Conservation (phyloP, 2,329 filamentous ascomycete species). For the Neonectria ditissima region DNA sequence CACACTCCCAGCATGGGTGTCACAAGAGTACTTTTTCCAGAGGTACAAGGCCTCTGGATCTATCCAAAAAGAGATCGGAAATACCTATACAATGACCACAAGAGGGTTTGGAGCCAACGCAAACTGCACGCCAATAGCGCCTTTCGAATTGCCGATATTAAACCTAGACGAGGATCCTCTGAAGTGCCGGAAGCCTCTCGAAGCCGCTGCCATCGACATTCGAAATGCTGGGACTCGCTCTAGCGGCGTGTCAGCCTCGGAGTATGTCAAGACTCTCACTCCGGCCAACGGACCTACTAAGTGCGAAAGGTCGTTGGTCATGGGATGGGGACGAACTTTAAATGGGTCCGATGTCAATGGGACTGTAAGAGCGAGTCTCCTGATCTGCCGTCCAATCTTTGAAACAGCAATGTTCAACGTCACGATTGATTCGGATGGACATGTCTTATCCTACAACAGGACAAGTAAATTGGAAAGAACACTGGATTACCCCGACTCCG, state of each 20-base stretch:
- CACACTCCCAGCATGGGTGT: slow-evolving; percentile 62
- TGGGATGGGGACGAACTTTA: slow-evolving; percentile 41
- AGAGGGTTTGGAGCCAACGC: slow-evolving; percentile 45
- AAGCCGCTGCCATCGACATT: not conserved
- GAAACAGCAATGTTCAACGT: slow-evolving; percentile 52
- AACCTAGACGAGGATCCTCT: not conserved
- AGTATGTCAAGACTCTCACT: not conserved
- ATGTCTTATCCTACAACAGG: slow-evolving; percentile 38
- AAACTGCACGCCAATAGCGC: slow-evolving; percentile 37
- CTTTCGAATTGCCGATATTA: not conserved
- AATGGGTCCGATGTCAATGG: slow-evolving; percentile 18
- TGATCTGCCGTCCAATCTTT: slow-evolving; percentile 44
- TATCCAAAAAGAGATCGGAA: too few relatives aligned
- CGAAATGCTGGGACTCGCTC: slow-evolving; percentile 13
- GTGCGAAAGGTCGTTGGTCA: slow-evolving; percentile 31
- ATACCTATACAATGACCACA: too few relatives aligned
- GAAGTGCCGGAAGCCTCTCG: not conserved
- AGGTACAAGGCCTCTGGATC: slow-evolving; percentile 49
- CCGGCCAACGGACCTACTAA: not conserved
- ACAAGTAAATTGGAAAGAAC: slow-evolving; percentile 24
- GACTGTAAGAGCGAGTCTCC: slow-evolving; percentile 34
- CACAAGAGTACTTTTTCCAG: slow-evolving; percentile 59
- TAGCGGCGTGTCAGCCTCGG: not conserved
- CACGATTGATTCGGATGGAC: slow-evolving; percentile 42
- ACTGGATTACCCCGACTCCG: slow-evolving; percentile 33